Evolutionary conservation across 495 filamentous ascomycete genomes (phyloP).

Genomic region (Lasiosphaeria ovina): DNA sequence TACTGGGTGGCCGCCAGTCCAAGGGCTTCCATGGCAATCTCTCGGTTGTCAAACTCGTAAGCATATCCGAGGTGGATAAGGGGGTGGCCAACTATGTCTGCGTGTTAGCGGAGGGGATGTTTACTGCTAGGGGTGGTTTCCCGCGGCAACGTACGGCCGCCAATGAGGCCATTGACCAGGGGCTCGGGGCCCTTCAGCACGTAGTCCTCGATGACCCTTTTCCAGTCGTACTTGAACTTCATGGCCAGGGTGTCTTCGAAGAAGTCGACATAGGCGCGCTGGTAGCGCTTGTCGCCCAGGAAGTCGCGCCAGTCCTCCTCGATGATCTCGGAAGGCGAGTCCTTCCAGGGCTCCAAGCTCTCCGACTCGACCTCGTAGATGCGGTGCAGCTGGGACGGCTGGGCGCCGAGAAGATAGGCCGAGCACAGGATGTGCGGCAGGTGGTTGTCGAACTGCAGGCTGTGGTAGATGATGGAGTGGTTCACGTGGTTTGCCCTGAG

Average conservation of each 20-base stretch:
- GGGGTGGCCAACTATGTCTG: conserved; percentile 70
- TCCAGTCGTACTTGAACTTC: conserved; percentile 79
- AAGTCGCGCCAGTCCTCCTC: conserved; percentile 82
- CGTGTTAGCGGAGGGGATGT: conserved; percentile 9
- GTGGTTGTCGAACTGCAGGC: conserved; percentile 83
- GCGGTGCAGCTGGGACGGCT: conserved; percentile 64
- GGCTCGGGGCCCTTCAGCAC: conserved; percentile 73
- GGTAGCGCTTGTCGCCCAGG: conserved; percentile 73
- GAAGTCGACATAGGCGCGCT: conserved; percentile 87
- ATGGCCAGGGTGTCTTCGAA: conserved; percentile 84
- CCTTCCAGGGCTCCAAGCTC: conserved; percentile 73
- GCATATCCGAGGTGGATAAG: conserved; percentile 89
- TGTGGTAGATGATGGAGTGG: conserved; percentile 75
- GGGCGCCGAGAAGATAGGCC: conserved; percentile 78
- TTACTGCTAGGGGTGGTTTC: not conserved
- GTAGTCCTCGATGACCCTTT: conserved; percentile 68
- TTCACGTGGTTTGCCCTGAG: conserved; percentile 89
- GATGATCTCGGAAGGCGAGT: conserved; percentile 79
- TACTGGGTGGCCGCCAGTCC: conserved; percentile 68
- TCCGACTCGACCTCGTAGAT: conserved; percentile 77
- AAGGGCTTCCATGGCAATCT: conserved; percentile 82
- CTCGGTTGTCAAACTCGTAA: conserved; percentile 74
- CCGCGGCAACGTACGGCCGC: conserved; percentile 60
- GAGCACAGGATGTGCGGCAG: conserved; percentile 80
- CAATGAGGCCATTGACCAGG: conserved; percentile 71